Conservation (phyloP, 2,329 filamentous ascomycete genomes). For the Sphaerulina populicola region DNA sequence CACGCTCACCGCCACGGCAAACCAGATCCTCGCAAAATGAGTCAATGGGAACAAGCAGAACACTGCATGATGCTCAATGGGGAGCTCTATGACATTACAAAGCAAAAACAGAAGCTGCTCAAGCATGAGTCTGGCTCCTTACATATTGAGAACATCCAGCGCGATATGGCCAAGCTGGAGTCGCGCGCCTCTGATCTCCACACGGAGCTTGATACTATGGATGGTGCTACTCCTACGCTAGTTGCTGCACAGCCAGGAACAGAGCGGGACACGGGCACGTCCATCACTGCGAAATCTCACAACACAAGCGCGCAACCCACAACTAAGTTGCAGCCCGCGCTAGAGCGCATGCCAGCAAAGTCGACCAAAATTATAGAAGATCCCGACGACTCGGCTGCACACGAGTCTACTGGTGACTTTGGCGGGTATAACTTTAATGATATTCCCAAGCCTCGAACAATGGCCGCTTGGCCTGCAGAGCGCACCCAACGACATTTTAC, state of each 20-base stretch:
- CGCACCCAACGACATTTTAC: conserved; percentile 23
- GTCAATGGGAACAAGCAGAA: conserved; percentile 23
- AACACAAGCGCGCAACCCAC: neutral
- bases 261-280: neutral
- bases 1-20: conserved; percentile 14
- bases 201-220: conserved; percentile 7
- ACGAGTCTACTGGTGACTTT: conserved; percentile 28
- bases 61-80: conserved; percentile 17
- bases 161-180: conserved; percentile 22
- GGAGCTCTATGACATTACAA: conserved; percentile 12
- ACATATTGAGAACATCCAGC: conserved; percentile 26
- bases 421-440: conserved; percentile 15
- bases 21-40: conserved; percentile 14
- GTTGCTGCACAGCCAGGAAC: neutral
- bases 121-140: conserved; percentile 15
- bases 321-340: conserved; percentile 16
- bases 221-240: conserved; percentile 2
- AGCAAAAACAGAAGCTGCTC: conserved; percentile 15
- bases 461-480: conserved; percentile 23
- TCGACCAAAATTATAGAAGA: conserved; percentile 13
- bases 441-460: conserved; percentile 22
- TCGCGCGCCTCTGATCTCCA: conserved; percentile 5
- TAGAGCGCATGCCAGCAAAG: conserved; percentile 28
- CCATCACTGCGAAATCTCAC: neutral
- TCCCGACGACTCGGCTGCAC: conserved; percentile 28